Conservation (phyloP, 495 filamentous ascomycete genomes). For the Talaromyces borbonicus region DNA sequence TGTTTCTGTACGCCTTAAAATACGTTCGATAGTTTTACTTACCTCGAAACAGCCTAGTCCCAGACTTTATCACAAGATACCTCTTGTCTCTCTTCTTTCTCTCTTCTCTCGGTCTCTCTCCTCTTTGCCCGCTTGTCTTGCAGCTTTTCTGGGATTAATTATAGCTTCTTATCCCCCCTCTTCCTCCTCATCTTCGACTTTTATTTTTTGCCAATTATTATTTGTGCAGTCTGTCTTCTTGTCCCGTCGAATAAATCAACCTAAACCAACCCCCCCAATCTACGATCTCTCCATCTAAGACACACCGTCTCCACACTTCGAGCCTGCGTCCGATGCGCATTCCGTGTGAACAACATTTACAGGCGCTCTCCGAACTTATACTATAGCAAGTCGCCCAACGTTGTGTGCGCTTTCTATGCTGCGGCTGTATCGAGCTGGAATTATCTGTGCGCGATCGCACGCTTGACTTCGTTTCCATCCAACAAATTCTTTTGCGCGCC, state of each 20-base stretch:
- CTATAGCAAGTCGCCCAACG: neutral
- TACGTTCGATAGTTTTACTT: neutral
- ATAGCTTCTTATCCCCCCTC: constrained; percentile 1
- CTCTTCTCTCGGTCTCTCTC: neutral
- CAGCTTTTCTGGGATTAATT: constrained; percentile 4
- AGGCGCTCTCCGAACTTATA: too few relatives aligned
- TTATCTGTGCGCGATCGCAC: neutral
- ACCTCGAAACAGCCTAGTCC: neutral
- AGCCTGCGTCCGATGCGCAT: too few relatives aligned
- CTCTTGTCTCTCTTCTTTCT: neutral
- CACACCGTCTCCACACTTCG: too few relatives aligned
- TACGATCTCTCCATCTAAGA: neutral
- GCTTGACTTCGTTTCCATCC: neutral
- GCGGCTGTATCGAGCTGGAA: neutral
- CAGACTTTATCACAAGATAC: constrained; percentile 4
- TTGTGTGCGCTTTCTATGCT: neutral
- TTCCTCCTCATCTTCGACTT: neutral
- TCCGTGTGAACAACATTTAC: too few relatives aligned
- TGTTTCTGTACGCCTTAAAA: neutral
- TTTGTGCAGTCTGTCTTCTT: neutral
- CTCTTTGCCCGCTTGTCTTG: neutral
- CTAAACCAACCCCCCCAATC: neutral
- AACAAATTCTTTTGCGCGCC: neutral
- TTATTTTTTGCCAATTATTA: neutral
- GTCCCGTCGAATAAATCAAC: neutral